These are phyloP conservation scores for Botrytis tulipae DNA, from an alignment of 2,329 filamentous ascomycete species.

Conservation along the genomic window DNA sequence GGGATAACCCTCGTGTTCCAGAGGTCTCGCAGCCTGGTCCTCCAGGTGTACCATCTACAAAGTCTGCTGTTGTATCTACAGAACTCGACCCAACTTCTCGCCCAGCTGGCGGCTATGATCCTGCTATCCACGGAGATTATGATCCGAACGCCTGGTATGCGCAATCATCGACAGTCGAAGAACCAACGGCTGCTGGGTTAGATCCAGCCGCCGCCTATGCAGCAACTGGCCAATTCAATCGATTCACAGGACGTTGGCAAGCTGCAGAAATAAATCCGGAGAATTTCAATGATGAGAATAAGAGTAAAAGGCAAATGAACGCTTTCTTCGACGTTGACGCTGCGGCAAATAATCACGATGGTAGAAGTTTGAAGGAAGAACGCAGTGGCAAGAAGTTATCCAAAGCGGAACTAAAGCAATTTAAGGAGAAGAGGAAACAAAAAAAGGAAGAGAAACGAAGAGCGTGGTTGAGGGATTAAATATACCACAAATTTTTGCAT, in stretches of 20 bases:
- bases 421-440: constrained; percentile 83
- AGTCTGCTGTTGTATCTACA: constrained; percentile 33
- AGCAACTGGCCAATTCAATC: constrained; percentile 79
- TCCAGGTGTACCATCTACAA: constrained; percentile 36
- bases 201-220: constrained; percentile 56
- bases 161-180: constrained; percentile 49
- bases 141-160: constrained; percentile 96
- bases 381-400: constrained; percentile 78
- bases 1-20: constrained; percentile 81
- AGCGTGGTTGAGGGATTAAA: constrained; percentile 64
- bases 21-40: constrained; percentile 35
- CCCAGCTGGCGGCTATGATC: constrained; percentile 80
- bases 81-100: constrained; percentile 36
- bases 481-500: constrained; percentile 11
- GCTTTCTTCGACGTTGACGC: constrained; percentile 96
- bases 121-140: constrained; percentile 93
- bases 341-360: constrained; percentile 86
- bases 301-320: constrained; percentile 83
- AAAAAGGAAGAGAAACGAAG: constrained; percentile 93
- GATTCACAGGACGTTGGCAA: constrained; percentile 85
- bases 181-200: constrained; percentile 37
- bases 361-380: constrained; percentile 87
- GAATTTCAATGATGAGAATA: constrained; percentile 81
- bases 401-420: constrained; percentile 84
- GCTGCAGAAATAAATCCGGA: constrained; percentile 64